phyloP scores from a whole-genome alignment of 192 early-diverging fungal species.

The Hyaloraphidium curvatum region DNA sequence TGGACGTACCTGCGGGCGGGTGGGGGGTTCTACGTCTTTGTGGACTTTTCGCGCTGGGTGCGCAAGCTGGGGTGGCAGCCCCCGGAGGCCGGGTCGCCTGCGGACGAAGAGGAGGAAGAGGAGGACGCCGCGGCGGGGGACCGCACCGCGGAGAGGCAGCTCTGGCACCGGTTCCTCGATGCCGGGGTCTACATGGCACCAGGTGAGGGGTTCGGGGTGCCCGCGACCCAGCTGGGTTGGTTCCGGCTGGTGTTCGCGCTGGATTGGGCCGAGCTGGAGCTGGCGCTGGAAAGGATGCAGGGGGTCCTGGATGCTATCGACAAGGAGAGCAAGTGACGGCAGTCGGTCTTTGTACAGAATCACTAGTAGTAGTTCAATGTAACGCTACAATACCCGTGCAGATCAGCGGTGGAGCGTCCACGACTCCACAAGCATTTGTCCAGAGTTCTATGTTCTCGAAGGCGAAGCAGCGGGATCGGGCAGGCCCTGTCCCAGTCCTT shows the following conservation, averaged over 20 bases:
- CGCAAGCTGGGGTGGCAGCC: not conserved
- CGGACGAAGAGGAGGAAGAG: constrained; percentile 13
- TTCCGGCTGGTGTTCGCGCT: constrained; percentile 46
- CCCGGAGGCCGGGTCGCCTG: too few relatives aligned
- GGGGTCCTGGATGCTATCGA: constrained; percentile 6
- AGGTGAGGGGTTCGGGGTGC: constrained; percentile 35
- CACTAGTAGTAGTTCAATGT: too few relatives aligned
- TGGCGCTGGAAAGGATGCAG: constrained; percentile 26
- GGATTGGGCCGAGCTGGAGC: constrained; percentile 17
- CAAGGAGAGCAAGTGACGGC: constrained; percentile 4
- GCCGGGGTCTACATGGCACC: constrained; percentile 43
- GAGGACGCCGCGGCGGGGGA: constrained; percentile 27
- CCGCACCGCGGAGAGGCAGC: not conserved
- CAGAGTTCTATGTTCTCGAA: too few relatives aligned
- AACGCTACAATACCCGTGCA: too few relatives aligned
- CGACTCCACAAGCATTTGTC: too few relatives aligned
- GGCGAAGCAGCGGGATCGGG: too few relatives aligned
- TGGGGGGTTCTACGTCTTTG: constrained; percentile 53
- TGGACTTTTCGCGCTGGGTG: constrained; percentile 26
- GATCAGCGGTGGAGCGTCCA: too few relatives aligned
- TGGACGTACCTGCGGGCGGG: constrained; percentile 37
- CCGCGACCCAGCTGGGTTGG: constrained; percentile 28
- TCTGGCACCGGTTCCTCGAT: constrained; percentile 6
- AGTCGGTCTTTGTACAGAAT: not conserved
- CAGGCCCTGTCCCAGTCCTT: too few relatives aligned